Evolutionary conservation across 176 grass and related monocot species (phyloP).

Genomic region (Carex myosuroides): DNA sequence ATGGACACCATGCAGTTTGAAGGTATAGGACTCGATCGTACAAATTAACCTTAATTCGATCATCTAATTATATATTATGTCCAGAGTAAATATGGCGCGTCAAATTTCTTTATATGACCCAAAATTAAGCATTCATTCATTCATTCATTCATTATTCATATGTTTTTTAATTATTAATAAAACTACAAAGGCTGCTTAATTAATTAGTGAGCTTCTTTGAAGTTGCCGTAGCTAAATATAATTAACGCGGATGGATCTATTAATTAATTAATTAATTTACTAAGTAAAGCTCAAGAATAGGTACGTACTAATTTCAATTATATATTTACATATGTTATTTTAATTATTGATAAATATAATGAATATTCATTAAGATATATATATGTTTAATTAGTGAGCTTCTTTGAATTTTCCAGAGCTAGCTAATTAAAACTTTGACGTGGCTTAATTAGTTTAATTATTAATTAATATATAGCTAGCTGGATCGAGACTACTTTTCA

Average conservation of each 20-base stretch:
- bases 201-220: not conserved
- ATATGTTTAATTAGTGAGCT: not conserved
- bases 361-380: not conserved
- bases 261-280: not conserved
- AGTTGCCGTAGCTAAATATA: not conserved
- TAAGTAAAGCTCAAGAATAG: not conserved
- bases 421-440: not conserved
- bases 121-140: not conserved
- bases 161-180: not conserved
- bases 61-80: too few species aligned
- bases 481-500: not conserved
- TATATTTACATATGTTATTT: not conserved
- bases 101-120: not conserved
- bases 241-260: not conserved
- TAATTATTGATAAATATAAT: not conserved
- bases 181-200: not conserved
- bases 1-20: too few species aligned
- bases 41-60: too few species aligned
- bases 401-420: not conserved
- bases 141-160: not conserved
- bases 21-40: too few species aligned
- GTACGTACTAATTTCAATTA: not conserved
- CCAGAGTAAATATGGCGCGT: not conserved
- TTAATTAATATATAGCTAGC: too few species aligned
- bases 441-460: not conserved